Base-by-base conservation (phyloP, 2,329 filamentous ascomycete genomes). In the Camptophora hylomeconis region DNA sequence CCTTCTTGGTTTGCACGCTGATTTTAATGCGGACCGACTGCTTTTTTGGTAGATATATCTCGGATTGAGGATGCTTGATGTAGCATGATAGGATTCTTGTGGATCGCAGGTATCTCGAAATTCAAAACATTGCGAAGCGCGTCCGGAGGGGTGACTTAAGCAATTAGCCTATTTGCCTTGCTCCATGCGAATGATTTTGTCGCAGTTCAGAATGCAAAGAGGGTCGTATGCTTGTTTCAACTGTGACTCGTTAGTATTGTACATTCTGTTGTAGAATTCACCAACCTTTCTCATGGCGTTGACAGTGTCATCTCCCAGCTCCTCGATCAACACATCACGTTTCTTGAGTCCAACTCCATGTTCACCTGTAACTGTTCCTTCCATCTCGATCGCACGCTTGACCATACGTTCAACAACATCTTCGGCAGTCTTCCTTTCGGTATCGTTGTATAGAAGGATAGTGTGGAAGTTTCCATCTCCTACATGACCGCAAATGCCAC, bases 391-490 rank as follows among this genome's bases (percentile, higher is more conserved):
- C 3, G 76, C 76, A 22, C 70, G 64, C 45, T 75, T 69, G 37
- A 80, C 72, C 76, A 80, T 80, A 23, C 65, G 58, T 41, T 80
- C 69, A 8, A 80, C 72, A 8, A 78, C 61, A 14, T 61, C 60
- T 33, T 71, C 63, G 1, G 68, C 69, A 4, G 62, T 58, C 11
- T 61, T 49, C 32, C 62, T 65, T 34, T 80, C 66, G 3, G 57
- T 55, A 3, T 71, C 62, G 35, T 69, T 71, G 49, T 73, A 72
- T 14, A 77, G 52, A 14, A 77, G 58, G 34, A 76, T 75, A 4
- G 70, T 62, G 45, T 82, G 77, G 44, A 81, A 81, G 45, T 81
- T 81, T 12, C 77, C 76, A 48, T 82, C 77, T 2, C 77, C 77
- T 2, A 80, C 76, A 47, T 82, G 77, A 0, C 77, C 77, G 14